A percentile compares a stretch with the other conserved stretches of the same genome.
Evolutionary conservation across 164 flowering plant genomes (phyloP).

Genomic region (Umbellularia californica): DNA sequence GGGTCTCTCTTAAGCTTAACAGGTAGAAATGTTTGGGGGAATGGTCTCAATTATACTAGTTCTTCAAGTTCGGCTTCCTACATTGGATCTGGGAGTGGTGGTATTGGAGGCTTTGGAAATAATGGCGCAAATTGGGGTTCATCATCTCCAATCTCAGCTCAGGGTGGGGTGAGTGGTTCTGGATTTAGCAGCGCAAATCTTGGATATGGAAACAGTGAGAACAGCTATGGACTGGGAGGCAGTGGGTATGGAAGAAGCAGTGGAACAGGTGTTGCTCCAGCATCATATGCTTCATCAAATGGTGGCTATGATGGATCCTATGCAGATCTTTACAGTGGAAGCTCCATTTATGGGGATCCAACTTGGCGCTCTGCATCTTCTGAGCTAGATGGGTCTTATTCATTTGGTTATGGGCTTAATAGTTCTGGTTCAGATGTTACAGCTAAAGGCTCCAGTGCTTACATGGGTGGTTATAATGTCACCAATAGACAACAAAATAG

Average conservation of each 20-base stretch:
- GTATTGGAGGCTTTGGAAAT: conserved; percentile 45
- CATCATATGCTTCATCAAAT: conserved; percentile 33
- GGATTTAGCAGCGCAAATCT: conserved; percentile 35
- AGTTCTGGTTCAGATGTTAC: conserved; percentile 46
- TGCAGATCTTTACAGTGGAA: conserved; percentile 43
- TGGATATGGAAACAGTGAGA: conserved; percentile 50
- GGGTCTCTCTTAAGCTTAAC: conserved; percentile 56
- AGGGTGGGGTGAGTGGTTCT: conserved; percentile 43
- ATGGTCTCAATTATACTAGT: conserved; percentile 52
- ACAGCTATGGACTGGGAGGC: conserved; percentile 44
- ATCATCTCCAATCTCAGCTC: conserved; percentile 39
- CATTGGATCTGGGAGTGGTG: conserved; percentile 52
- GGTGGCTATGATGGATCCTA: conserved; percentile 56
- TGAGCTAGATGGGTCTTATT: conserved; percentile 41
- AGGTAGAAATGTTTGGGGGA: conserved; percentile 67
- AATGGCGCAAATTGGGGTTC: conserved; percentile 50
- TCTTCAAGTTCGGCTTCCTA: conserved; percentile 42
- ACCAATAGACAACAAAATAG: conserved; percentile 62
- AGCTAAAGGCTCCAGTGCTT: conserved; percentile 44
- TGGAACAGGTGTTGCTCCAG: conserved; percentile 27
- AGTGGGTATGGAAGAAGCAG: conserved; percentile 58
- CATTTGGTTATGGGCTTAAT: conserved; percentile 61
- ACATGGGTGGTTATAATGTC: conserved; percentile 45
- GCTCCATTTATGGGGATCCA: conserved; percentile 58
- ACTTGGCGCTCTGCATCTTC: conserved; percentile 64